phyloP scores from a whole-genome alignment of 306 rosid species.

The Luffa aegyptiaca region DNA sequence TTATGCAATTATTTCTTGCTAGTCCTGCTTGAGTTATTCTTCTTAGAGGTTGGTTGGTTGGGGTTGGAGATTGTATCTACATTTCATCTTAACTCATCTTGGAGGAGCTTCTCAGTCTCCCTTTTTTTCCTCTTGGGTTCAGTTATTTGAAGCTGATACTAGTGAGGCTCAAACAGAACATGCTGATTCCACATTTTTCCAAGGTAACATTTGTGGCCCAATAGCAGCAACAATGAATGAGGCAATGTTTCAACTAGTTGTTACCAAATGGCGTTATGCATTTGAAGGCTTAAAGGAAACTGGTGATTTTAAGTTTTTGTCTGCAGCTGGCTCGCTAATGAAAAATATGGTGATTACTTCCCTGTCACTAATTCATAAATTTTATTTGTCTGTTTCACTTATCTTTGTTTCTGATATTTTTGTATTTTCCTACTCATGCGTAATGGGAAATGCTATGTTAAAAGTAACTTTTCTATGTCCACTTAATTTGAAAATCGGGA shows the following conservation, averaged over 20 bases:
- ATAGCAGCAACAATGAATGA: conserved; percentile 85
- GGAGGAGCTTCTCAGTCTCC: conserved; percentile 5
- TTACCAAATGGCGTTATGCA: conserved; percentile 72
- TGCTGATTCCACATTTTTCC: conserved; percentile 37
- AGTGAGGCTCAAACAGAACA: conserved; percentile 30
- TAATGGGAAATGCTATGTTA: background rate
- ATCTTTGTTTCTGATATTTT: background rate
- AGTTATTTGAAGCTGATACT: conserved; percentile 32
- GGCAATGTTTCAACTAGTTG: conserved; percentile 78
- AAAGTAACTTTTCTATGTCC: background rate
- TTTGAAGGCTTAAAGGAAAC: conserved; percentile 84
- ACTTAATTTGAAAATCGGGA: background rate
- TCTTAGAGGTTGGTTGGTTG: background rate
- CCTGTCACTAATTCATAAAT: background rate
- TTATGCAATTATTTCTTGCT: background rate
- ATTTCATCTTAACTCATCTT: conserved; percentile 1
- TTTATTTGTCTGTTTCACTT: background rate
- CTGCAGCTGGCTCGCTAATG: conserved; percentile 88
- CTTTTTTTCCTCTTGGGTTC: conserved; percentile 14
- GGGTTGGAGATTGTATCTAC: background rate
- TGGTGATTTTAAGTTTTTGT: conserved; percentile 59
- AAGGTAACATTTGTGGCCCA: conserved; percentile 84
- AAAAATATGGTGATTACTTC: conserved; percentile 62
- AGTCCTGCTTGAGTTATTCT: background rate
- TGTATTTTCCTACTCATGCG: background rate